These are phyloP conservation scores for Alloteropsis semialata DNA, from an alignment of 176 grass and related monocot genomes.

Conservation along the genomic window DNA sequence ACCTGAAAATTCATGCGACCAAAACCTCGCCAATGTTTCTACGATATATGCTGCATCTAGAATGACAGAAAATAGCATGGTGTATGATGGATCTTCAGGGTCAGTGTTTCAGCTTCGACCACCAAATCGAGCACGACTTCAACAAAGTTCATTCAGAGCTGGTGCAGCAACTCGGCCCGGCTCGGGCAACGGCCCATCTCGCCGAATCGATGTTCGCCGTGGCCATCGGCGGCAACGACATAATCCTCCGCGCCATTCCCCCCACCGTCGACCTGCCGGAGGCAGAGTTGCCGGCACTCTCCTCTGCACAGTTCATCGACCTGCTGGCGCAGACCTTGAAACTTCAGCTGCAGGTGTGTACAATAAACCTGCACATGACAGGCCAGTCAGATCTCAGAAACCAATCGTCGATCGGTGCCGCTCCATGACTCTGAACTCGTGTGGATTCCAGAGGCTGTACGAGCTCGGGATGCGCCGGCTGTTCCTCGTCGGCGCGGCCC, in stretches of 20 bases:
- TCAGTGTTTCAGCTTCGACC: constrained; percentile 48
- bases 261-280: not conserved
- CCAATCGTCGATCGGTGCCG: too few species aligned
- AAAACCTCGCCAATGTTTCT: not conserved
- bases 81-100: constrained; percentile 19
- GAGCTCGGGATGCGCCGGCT: constrained; percentile 56
- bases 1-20: not conserved
- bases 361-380: not conserved
- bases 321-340: constrained; percentile 29
- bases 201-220: constrained; percentile 59
- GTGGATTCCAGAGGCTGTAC: constrained; percentile 46
- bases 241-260: constrained; percentile 33
- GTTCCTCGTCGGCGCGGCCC: constrained; percentile 45
- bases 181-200: constrained; percentile 38
- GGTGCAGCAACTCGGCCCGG: constrained; percentile 42
- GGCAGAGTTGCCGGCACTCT: not conserved
- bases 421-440: not conserved
- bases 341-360: constrained; percentile 54
- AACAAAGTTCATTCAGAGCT: constrained; percentile 21
- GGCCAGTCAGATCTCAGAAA: not conserved
- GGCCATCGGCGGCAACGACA: constrained; percentile 71
- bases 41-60: not conserved
- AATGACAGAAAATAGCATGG: not conserved
- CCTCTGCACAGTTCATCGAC: constrained; percentile 25
- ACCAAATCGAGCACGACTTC: constrained; percentile 50